Evolutionary conservation across 352 stramenopile genomes (phyloP).

Genomic region (Phytopythium delawarense): DNA sequence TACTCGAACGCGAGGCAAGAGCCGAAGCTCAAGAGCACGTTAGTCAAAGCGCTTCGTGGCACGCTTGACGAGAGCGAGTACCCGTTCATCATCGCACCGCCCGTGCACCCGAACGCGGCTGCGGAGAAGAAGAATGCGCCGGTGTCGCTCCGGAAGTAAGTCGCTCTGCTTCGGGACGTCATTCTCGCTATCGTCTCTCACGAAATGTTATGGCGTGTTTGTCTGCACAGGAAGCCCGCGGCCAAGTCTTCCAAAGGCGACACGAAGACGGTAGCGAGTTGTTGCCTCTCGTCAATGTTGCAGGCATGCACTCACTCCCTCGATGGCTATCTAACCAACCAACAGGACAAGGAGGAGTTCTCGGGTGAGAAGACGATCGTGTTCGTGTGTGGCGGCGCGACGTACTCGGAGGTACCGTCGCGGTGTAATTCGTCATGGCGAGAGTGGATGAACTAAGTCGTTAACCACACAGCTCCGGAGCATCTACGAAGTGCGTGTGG

Average conservation of each 20-base stretch:
- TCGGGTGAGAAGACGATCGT: conserved; percentile 91
- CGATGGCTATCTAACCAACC: conserved; percentile 5
- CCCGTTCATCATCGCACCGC: conserved; percentile 79
- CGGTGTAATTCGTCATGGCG: too few relatives aligned
- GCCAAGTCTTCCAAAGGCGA: conserved; percentile 30
- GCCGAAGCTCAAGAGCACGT: conserved; percentile 59
- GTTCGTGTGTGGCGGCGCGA: conserved; percentile 92
- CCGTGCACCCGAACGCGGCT: conserved; percentile 27
- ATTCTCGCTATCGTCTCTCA: background rate
- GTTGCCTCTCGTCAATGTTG: background rate
- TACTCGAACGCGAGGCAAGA: conserved; percentile 82
- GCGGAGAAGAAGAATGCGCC: conserved; percentile 57
- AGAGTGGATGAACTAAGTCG: background rate
- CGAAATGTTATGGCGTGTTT: conserved; percentile 5
- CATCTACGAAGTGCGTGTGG: conserved; percentile 67
- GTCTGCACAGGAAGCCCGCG: conserved; percentile 26
- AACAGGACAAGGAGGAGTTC: conserved; percentile 57
- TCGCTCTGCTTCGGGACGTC: background rate
- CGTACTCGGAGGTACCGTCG: conserved; percentile 88
- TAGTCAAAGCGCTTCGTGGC: conserved; percentile 58
- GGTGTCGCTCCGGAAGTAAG: conserved; percentile 75
- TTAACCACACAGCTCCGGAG: conserved; percentile 49
- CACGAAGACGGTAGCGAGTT: conserved; percentile 8
- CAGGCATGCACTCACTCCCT: background rate
- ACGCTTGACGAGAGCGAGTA: conserved; percentile 67